A percentile compares a stretch with the other conserved stretches of the same genome.
Conservation (phyloP, 371 early-diverging fungal genomes). For the Nematocida parisii region DNA sequence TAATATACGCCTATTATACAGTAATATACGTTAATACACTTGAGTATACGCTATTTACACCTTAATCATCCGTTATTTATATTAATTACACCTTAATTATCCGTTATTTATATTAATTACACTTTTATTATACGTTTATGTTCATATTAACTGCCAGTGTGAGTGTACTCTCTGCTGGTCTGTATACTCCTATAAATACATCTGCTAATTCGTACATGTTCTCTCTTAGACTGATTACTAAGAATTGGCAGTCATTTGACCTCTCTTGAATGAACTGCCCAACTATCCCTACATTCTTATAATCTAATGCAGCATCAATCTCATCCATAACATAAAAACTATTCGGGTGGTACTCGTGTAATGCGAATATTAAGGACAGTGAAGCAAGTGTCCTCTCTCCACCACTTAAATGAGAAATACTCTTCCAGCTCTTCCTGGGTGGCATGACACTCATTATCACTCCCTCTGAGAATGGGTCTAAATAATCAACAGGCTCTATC, state of each 20-base stretch:
- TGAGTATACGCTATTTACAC: too few species aligned
- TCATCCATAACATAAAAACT: constrained; percentile 99
- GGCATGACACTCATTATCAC: constrained; percentile 98
- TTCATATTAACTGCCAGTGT: constrained; percentile 27
- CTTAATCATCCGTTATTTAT: too few species aligned
- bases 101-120: neutral
- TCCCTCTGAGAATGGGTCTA: constrained; percentile 98
- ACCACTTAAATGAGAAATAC: constrained; percentile 93
- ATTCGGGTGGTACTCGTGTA: constrained; percentile 97
- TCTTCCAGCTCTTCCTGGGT: constrained; percentile 99
- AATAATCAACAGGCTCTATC: constrained; percentile 92
- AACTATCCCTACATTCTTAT: constrained; percentile 96
- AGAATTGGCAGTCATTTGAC: constrained; percentile 93
- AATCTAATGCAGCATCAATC: constrained; percentile 99
- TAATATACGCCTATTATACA: too few species aligned
- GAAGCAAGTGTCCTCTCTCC: constrained; percentile 99
- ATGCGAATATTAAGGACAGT: constrained; percentile 93
- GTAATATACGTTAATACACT: too few species aligned
- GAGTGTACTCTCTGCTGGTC: constrained; percentile 69
- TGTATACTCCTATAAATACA: constrained; percentile 95
- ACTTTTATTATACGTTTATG: too few species aligned
- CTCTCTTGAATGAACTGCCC: constrained; percentile 96
- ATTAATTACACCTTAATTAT: neutral
- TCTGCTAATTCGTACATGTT: constrained; percentile 99
- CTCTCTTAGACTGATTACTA: constrained; percentile 94